A percentile compares a stretch with the other conserved stretches of the same genome.
Conservation (phyloP, 2,329 filamentous ascomycete species). For the Botrytis medusae region DNA sequence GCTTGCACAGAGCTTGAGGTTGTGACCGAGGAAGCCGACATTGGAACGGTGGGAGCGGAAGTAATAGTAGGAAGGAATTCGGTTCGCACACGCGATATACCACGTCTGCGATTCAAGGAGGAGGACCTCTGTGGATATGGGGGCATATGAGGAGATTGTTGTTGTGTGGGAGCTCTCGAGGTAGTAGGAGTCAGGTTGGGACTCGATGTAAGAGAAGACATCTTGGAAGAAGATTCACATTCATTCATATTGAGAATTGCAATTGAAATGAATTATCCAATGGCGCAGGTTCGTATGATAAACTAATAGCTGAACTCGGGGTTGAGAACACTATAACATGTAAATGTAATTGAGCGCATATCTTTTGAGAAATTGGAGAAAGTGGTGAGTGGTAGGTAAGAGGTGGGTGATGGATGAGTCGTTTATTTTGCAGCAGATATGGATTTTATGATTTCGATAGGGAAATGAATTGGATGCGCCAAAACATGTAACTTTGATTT, state of each 20-base stretch:
- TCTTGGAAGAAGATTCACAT: constrained; percentile 2
- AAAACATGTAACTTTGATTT: neutral
- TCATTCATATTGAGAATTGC: neutral
- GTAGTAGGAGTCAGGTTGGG: constrained; percentile 13
- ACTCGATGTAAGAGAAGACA: constrained; percentile 17
- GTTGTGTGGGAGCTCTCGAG: neutral
- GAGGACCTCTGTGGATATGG: constrained; percentile 17
- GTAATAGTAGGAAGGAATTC: constrained; percentile 33
- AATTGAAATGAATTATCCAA: neutral
- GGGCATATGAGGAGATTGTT: constrained; percentile 13
- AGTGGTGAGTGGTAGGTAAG: neutral
- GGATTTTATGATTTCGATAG: neutral
- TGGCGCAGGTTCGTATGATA: constrained; percentile 7
- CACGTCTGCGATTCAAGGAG: constrained; percentile 25
- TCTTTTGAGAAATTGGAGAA: constrained; percentile 7
- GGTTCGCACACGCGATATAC: constrained; percentile 39
- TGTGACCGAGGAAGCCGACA: constrained; percentile 56
- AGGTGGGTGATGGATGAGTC: neutral
- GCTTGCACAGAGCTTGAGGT: constrained; percentile 53
- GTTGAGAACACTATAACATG: constrained; percentile 15
- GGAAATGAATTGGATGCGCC: constrained; percentile 10
- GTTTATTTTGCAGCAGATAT: neutral
- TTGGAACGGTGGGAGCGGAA: constrained; percentile 44
- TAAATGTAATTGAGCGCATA: constrained; percentile 19
- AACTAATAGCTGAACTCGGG: constrained; percentile 18